Conservation (phyloP, 192 early-diverging fungal genomes). For the Backusella psychrophila region DNA sequence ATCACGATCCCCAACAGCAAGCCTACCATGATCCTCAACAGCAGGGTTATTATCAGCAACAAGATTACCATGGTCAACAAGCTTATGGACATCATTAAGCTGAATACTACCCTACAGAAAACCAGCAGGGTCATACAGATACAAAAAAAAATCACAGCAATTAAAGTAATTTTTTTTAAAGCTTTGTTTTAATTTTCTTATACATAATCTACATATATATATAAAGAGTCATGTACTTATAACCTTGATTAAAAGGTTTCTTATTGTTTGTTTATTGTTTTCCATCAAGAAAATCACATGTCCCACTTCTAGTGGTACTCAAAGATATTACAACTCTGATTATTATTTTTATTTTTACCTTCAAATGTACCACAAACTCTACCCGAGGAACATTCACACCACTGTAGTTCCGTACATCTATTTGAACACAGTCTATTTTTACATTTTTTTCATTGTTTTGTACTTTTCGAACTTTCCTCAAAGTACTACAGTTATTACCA, state of each 20-base stretch:
- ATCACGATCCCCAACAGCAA: background rate
- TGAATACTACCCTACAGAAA: background rate
- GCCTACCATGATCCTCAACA: background rate
- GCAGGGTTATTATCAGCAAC: background rate
- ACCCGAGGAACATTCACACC: background rate
- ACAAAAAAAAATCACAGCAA: background rate
- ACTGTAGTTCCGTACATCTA: background rate
- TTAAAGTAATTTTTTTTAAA: background rate
- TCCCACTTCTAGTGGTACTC: background rate
- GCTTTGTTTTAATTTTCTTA: background rate
- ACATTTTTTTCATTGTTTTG: background rate
- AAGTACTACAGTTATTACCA: background rate
- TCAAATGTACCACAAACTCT: background rate
- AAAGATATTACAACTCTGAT: background rate
- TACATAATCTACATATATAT: background rate
- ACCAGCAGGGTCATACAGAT: background rate
- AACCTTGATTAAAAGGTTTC: background rate
- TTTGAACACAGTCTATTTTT: constrained; percentile 1
- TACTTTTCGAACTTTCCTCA: background rate
- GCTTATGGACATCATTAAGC: background rate
- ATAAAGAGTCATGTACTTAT: background rate
- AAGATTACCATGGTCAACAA: background rate
- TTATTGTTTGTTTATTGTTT: background rate
- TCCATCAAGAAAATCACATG: background rate
- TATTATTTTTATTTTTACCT: background rate